These are phyloP conservation scores for Alternaria gansuensis DNA, from an alignment of 2,329 filamentous ascomycete species.

Conservation along the genomic window DNA sequence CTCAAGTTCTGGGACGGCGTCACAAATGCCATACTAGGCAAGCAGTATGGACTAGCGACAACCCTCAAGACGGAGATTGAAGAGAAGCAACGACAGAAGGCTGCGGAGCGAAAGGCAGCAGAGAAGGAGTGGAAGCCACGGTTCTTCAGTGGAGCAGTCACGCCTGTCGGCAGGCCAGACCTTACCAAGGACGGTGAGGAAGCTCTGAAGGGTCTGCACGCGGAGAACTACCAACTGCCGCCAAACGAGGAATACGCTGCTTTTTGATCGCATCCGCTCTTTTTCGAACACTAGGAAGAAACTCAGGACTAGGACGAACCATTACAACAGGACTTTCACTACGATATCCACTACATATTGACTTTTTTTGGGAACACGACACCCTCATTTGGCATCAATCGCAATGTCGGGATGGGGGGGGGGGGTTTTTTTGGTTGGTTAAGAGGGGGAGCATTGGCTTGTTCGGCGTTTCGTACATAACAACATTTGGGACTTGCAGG, in stretches of 20 bases:
- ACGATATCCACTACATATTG: constrained; percentile 23
- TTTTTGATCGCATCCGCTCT: constrained; percentile 26
- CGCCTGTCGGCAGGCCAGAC: constrained; percentile 68
- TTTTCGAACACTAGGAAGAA: constrained; percentile 1
- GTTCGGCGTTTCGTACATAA: constrained; percentile 23
- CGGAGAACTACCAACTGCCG: constrained; percentile 61
- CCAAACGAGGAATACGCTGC: constrained; percentile 56
- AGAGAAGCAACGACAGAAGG: constrained; percentile 85
- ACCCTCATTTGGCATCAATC: constrained; percentile 24
- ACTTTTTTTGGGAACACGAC: constrained; percentile 11
- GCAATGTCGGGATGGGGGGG: constrained; percentile 1
- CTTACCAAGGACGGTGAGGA: constrained; percentile 69
- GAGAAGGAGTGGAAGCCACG: constrained; percentile 81
- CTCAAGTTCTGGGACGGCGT: constrained; percentile 87
- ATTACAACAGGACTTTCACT: constrained; percentile 26
- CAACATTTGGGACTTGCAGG: constrained; percentile 6
- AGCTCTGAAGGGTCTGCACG: constrained; percentile 65
- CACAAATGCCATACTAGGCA: constrained; percentile 82
- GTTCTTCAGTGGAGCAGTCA: constrained; percentile 78
- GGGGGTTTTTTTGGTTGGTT: constrained; percentile 19
- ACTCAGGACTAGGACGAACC: constrained; percentile 13
- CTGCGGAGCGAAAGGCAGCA: constrained; percentile 76
- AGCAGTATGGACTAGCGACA: constrained; percentile 86
- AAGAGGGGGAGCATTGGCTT: constrained; percentile 22
- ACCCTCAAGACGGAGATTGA: constrained; percentile 89